phyloP scores from a whole-genome alignment of 495 filamentous ascomycete genomes.

The Neurospora discreta region DNA sequence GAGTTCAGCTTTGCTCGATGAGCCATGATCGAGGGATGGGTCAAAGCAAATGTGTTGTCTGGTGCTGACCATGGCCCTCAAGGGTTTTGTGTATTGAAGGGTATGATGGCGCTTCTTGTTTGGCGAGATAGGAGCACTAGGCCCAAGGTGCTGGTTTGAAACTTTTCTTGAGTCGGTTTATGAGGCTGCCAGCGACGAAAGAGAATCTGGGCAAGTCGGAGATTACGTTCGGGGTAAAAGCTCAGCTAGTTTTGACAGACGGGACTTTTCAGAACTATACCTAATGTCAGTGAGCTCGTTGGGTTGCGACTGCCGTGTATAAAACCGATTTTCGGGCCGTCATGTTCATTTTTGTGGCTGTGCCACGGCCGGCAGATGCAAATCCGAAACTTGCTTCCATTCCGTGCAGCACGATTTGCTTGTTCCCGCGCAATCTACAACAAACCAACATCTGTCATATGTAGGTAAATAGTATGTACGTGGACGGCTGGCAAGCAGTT shows the following conservation, averaged over 20 bases:
- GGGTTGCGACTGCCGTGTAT: background rate
- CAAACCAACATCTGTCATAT: too few relatives aligned
- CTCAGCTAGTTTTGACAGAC: too few relatives aligned
- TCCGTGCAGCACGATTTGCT: background rate
- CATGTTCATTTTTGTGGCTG: background rate
- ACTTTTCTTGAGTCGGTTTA: background rate
- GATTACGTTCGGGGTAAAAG: background rate
- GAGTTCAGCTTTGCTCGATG: background rate
- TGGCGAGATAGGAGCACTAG: too few relatives aligned
- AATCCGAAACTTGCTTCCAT: background rate
- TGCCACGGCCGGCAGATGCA: background rate
- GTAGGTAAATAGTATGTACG: too few relatives aligned
- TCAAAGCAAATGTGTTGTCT: background rate
- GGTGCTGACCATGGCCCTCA: background rate
- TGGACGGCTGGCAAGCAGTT: background rate
- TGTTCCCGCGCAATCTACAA: background rate
- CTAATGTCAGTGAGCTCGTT: too few relatives aligned
- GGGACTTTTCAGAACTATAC: too few relatives aligned
- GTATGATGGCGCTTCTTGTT: background rate
- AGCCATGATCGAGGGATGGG: background rate
- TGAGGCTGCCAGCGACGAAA: background rate
- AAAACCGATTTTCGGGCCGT: too few relatives aligned
- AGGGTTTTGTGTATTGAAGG: too few relatives aligned
- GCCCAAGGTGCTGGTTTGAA: background rate
- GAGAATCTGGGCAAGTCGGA: background rate